Evolutionary conservation across 1,139 yeast genomes (phyloP), one percentile per base, ranked within the genome.

Genomic region (Diutina neorugosa): DNA sequence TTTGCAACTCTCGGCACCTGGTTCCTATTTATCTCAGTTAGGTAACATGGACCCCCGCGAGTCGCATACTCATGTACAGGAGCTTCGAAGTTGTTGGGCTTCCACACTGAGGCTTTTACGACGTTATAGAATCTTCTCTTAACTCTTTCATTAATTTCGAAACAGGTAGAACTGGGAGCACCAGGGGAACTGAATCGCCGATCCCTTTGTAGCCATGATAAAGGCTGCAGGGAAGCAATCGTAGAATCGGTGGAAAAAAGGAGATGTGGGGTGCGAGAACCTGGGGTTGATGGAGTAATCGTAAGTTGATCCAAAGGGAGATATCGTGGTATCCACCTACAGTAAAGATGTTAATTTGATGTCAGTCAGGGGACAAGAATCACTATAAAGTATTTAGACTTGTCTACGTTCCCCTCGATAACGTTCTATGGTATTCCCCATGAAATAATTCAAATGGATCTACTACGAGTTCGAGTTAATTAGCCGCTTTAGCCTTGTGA

Each of bases 71-170:
- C 25, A 44, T 21, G 48, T 44, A 23, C 48, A 44, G 48, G 48
- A 44, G 20, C 18, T 40, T 40, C n/a, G 20, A n/a, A n/a, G 43
- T 16, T 44, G 48, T 44, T 44, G 48, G 48, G 48, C n/a, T 40
- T 40, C 20, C 43, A 31, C 12, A 31, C n/a, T 31, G 14, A 31
- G 37, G 37, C 37, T 31, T 31, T 8, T 31, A 31, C n/a, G n/a
- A 11, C 14, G 37, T 11, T 31, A 31, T 9, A 3, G 14, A 31
- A 3, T 31, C n/a, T 11, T 31, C 37, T 31, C 37, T n/a, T 27
- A 27, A 3, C 34, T 8, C 34, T 27, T 27, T 12, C 14, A 31
- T 14, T 4, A 11, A 9, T 14, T 31, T 31, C 37, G n/a, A 31
- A 9, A n/a, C 12, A 8, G 4, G n/a, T 11, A 31, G 37, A 31